Evolutionary conservation across 208 protist species (phyloP).

Genomic region (Trypanosomatidae sp.): DNA sequence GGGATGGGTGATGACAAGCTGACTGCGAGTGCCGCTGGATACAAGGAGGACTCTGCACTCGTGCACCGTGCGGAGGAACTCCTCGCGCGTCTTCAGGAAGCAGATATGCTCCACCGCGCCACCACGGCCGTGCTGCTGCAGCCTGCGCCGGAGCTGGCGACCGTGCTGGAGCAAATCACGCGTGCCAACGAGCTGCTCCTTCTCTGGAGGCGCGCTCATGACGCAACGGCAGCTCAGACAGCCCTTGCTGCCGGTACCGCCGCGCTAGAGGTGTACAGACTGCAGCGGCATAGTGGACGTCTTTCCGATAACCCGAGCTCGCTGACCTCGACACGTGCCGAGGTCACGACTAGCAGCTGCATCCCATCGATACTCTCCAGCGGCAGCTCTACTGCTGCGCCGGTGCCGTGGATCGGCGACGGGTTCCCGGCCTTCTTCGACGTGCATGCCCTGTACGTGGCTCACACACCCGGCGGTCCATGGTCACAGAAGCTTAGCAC

Average conservation of each 20-base stretch:
- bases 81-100: conserved; percentile 54
- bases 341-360: not conserved
- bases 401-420: conserved; percentile 19
- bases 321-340: not conserved
- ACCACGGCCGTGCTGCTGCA: conserved; percentile 31
- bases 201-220: conserved; percentile 37
- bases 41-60: conserved; percentile 24
- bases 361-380: not conserved
- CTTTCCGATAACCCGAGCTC: not conserved
- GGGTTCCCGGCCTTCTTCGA: conserved; percentile 22
- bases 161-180: conserved; percentile 60
- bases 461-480: conserved; percentile 41
- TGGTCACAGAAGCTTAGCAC: conserved; percentile 43
- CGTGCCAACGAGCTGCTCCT: conserved; percentile 67
- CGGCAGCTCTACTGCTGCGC: not conserved
- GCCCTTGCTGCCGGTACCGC: conserved; percentile 21
- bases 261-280: conserved; percentile 13
- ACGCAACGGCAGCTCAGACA: conserved; percentile 21
- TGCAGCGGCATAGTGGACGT: not conserved
- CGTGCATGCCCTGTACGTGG: conserved; percentile 28
- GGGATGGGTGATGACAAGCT: not conserved
- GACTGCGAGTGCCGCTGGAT: not conserved
- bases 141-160: conserved; percentile 29
- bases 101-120: conserved; percentile 22
- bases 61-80: conserved; percentile 43